These are phyloP conservation scores for Trichoderma citrinoviride DNA, from an alignment of 2,329 filamentous ascomycete genomes.

Conservation along the genomic window DNA sequence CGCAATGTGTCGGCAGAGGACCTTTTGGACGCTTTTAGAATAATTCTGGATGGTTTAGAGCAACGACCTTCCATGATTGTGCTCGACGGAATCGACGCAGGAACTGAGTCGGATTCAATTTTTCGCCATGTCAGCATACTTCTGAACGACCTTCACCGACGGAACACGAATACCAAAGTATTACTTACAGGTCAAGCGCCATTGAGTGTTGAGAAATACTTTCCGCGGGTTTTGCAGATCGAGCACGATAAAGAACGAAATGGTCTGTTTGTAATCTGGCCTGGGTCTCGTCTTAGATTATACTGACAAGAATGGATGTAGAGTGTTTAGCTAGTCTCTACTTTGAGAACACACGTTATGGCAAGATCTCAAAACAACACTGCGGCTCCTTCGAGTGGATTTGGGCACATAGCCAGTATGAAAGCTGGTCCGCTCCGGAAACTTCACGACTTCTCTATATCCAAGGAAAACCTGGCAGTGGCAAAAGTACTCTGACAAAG, in stretches of 20 bases:
- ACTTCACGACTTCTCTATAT: not conserved
- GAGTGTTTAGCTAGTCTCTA: not conserved
- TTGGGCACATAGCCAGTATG: not conserved
- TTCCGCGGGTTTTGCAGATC: fast-evolving
- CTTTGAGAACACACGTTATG: not conserved
- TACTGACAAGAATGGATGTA: not conserved
- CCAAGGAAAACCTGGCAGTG: not conserved
- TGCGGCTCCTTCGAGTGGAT: not conserved
- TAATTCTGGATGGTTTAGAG: not conserved
- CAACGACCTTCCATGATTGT: not conserved
- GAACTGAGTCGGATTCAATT: too few relatives aligned
- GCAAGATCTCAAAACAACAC: not conserved
- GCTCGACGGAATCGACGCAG: not conserved
- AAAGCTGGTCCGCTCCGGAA: not conserved
- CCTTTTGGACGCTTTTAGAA: fast-evolving
- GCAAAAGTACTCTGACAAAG: not conserved
- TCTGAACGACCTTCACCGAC: not conserved
- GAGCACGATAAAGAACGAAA: not conserved
- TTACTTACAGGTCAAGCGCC: not conserved
- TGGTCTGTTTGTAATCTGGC: not conserved
- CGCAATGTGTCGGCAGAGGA: not conserved
- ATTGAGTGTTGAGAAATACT: fast-evolving
- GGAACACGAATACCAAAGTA: not conserved
- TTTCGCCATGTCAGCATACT: fast-evolving
- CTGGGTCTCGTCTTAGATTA: fast-evolving